phyloP scores from a whole-genome alignment of 176 grass and related monocot species.

The Zoysia japonica region DNA sequence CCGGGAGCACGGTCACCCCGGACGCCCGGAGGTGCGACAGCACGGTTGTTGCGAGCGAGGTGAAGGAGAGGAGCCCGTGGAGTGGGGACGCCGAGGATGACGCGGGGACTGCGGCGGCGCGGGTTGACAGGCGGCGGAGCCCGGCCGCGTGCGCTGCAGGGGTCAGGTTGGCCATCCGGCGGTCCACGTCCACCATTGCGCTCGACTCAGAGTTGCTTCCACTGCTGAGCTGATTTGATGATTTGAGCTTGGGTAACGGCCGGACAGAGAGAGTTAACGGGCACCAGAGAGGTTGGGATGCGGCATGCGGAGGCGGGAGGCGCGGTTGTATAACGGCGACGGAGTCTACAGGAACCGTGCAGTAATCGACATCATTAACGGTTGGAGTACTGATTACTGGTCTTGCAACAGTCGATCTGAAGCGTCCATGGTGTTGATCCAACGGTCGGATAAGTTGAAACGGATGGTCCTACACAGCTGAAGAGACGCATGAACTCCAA shows the following conservation, averaged over 20 bases:
- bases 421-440: too few relatives aligned
- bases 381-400: too few relatives aligned
- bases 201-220: background rate
- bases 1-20: conserved; percentile 45
- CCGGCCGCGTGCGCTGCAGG: conserved; percentile 69
- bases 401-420: too few relatives aligned
- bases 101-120: conserved; percentile 48
- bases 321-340: conserved; percentile 23
- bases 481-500: background rate
- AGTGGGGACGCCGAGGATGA: conserved; percentile 50
- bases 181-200: conserved; percentile 80
- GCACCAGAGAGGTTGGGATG: background rate
- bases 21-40: conserved; percentile 53
- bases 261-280: background rate
- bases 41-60: conserved; percentile 34
- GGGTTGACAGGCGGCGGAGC: conserved; percentile 68
- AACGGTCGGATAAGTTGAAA: too few relatives aligned
- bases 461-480: background rate
- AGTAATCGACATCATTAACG: too few relatives aligned
- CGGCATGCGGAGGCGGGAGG: background rate
- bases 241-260: background rate
- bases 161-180: conserved; percentile 51
- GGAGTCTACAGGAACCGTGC: too few relatives aligned
- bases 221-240: background rate
- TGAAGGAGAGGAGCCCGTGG: conserved; percentile 59